Conservation (phyloP, 768 basidiomycete species). For the Dentipellis fragilis region DNA sequence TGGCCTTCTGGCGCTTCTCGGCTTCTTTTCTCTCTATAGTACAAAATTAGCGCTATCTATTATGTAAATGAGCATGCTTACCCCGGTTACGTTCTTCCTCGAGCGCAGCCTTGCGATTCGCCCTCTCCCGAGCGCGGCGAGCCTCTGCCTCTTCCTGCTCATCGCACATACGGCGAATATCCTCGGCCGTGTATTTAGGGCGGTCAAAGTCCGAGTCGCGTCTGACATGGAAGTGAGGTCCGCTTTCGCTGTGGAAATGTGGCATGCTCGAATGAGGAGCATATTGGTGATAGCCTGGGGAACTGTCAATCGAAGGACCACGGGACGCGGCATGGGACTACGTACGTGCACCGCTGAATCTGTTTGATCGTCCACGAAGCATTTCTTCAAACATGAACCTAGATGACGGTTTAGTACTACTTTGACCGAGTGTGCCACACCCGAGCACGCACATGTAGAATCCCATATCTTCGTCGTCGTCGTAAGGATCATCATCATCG, state of each 20-base stretch:
- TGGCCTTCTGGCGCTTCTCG: conserved; percentile 47
- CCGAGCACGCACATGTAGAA: conserved; percentile 36
- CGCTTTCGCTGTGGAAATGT: no score
- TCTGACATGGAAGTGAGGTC: no score
- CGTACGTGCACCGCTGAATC: neutral
- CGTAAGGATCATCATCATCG: conserved; percentile 25
- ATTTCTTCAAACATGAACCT: conserved; percentile 41
- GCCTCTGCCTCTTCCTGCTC: conserved; percentile 45
- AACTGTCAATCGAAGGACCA: neutral
- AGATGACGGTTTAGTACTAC: conserved; percentile 5
- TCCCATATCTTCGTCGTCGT: conserved; percentile 19
- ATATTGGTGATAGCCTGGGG: neutral
- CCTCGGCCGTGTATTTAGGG: conserved; percentile 22
- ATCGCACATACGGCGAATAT: conserved; percentile 38
- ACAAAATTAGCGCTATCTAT: conserved; percentile 4
- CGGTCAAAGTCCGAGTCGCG: no score
- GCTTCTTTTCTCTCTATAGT: conserved; percentile 39
- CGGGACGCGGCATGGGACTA: neutral
- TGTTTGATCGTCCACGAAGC: conserved; percentile 2
- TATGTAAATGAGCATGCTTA: conserved; percentile 16
- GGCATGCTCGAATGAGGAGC: neutral
- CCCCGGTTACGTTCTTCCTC: conserved; percentile 43
- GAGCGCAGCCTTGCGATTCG: conserved; percentile 33
- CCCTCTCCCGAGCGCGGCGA: conserved; percentile 41
- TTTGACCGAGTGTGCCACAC: neutral